Evolutionary conservation across 768 basidiomycete genomes (phyloP), one percentile per base, ranked within the genome.

Genomic region (Macrolepiota fuliginosa): DNA sequence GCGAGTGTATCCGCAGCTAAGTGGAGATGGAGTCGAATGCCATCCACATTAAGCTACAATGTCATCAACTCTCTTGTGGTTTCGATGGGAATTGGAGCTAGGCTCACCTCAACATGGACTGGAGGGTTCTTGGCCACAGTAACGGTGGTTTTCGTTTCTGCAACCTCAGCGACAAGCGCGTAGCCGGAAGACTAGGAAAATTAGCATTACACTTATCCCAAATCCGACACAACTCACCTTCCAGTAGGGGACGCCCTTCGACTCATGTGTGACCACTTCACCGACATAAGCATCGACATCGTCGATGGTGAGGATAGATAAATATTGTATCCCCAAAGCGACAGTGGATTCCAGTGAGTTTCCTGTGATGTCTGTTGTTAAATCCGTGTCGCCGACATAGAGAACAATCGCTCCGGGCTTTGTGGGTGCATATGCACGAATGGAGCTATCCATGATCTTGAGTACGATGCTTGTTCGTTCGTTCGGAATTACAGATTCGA

Each of bases 401-500:
- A 89, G 55, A 4, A 92, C 81, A n/a, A 91, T 63, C 2, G 86
- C 83, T 17, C 94, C 92, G 1, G 81, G 77, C 66, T 88, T 76
- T 0, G 70, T 81, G 1, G 83, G 82, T 1, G 89, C 82, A 22
- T 84, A 76, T 1, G 83, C 62, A 54, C 87, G 85, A 11, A 92
- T 66, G 0, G 92, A 90, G 10, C 86, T 83, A 66, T 95, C 89
- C 17, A 76, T 62, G 22, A 94, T 67, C 64, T 81, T 83, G 36
- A 96, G 62, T n/a, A 80, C 76, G 25, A 98, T 73, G 11, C 79
- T 77, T 5, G 94, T 98, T 46, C 89, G 76, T 70, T 98, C 97
- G 58, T 82, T 94, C 1, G 97, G 97, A 15, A 94, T 85, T 12
- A 97, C 94, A 24, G 93, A 83, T 72, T 96, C 96, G 69, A 99